Evolutionary conservation across 495 filamentous ascomycete genomes (phyloP), one percentile per base, ranked within the genome.

Genomic region (Cenococcum geophilum): DNA sequence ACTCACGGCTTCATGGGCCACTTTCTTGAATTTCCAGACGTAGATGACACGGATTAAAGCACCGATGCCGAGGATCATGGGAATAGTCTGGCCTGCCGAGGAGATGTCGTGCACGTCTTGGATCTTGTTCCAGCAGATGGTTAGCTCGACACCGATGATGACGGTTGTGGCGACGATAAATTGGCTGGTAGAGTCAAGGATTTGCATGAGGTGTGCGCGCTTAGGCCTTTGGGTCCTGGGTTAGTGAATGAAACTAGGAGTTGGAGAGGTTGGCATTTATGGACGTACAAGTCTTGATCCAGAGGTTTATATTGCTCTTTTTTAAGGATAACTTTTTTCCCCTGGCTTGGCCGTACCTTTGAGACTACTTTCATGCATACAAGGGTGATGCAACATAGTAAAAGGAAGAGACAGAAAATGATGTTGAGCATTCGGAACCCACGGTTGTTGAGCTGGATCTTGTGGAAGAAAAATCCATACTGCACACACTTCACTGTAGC

Each of bases 111-210:
- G 55, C 8, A 73, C 67, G 6, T 65, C 61, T 47, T 18, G 53
- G 47, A 70, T 68, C 10, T 68, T 36, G 66, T 79, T 74, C 74
- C 75, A 79, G 5, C 47, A 14, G 34, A 79, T 74, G 3, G 74
- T 72, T 4, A 76, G 66, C 58, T 79, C 76, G 22, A 71, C 70
- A 12, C 73, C 76, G 10, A 64, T 49, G 21, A 75, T 64, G 27
- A 75, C 56, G 23, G 68, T 49, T 34, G 63, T 50, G 11, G 70
- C 69, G 20, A 74, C 65, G 36, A 63, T 21, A 16, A 75, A 43
- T 51, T 70, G 66, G 62, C 66, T 59, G 11, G 71, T 56, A 5
- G 62, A 65, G 27, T 76, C 66, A 18, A 76, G 25, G 37, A 59
- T 62, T 12, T 48, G 55, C 5, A 66, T 59, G 4, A 55, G 20